A percentile compares a stretch with the other conserved stretches of the same genome.
phyloP scores from a whole-genome alignment of 169 alveolate species.

The Plasmodium inui region DNA sequence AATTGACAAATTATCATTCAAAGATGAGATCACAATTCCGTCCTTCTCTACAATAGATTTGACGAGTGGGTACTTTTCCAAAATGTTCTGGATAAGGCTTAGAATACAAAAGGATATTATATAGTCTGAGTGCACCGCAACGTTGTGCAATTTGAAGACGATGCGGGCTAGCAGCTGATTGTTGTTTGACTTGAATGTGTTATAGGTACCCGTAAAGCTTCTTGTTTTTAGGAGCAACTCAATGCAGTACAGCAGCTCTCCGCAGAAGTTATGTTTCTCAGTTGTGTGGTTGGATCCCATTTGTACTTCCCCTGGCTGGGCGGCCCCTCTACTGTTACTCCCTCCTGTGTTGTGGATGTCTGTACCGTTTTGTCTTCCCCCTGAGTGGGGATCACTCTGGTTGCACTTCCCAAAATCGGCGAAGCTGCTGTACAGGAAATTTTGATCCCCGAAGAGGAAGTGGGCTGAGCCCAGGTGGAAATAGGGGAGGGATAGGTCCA shows the following conservation, averaged over 20 bases:
- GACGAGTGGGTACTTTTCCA: constrained; percentile 27
- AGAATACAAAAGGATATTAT: constrained; percentile 22
- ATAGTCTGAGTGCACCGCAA: constrained; percentile 59
- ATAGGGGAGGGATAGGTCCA: constrained; percentile 23
- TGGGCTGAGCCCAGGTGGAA: constrained; percentile 1
- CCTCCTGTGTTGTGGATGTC: neutral
- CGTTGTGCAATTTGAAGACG: constrained; percentile 11
- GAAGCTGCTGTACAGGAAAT: constrained; percentile 15
- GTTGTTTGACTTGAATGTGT: constrained; percentile 33
- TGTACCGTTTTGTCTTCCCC: neutral
- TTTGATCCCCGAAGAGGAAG: constrained; percentile 12
- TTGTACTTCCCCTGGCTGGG: neutral
- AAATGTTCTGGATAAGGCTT: neutral
- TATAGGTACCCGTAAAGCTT: constrained; percentile 30
- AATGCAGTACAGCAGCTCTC: constrained; percentile 34
- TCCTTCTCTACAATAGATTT: constrained; percentile 40
- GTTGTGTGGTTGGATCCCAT: neutral
- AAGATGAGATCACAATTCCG: constrained; percentile 12
- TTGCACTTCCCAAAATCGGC: neutral
- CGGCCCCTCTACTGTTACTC: neutral
- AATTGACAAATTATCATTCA: constrained; percentile 36
- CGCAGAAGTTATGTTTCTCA: constrained; percentile 12
- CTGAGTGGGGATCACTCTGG: neutral
- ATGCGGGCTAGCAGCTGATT: constrained; percentile 24
- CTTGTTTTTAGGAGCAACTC: constrained; percentile 43